Evolutionary conservation across 495 filamentous ascomycete species (phyloP).

Genomic region (Jackrogersella multiformis): DNA sequence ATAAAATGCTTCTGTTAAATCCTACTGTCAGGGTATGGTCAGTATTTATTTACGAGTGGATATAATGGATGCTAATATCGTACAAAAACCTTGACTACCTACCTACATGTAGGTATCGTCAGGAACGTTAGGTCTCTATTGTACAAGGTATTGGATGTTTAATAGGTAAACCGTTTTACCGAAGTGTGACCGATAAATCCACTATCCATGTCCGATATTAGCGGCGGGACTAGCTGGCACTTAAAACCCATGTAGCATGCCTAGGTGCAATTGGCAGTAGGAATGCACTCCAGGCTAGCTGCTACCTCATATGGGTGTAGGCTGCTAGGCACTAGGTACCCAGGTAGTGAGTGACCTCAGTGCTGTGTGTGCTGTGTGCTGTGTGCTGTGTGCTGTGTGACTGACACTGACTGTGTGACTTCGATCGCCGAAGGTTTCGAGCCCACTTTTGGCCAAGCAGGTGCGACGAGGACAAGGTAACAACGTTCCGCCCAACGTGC

Average conservation of each 20-base stretch:
- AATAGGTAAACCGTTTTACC: conserved; percentile 9
- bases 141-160: neutral
- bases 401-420: conserved; percentile 1
- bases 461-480: no score
- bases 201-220: neutral
- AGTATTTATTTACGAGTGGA: no score
- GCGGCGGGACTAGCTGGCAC: neutral
- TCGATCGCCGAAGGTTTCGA: conserved; percentile 10
- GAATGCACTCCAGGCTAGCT: neutral
- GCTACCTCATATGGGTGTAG: no score
- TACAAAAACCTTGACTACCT: no score
- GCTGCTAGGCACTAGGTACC: no score
- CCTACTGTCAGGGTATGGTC: no score
- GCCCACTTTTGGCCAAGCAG: neutral
- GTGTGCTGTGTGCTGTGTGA: no score
- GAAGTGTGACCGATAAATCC: conserved; percentile 1
- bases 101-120: no score
- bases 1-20: no score
- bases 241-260: neutral
- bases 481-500: neutral
- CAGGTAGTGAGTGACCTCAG: no score
- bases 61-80: neutral
- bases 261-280: no score
- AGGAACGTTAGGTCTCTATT: neutral
- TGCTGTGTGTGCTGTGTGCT: no score